phyloP scores from a whole-genome alignment of 495 filamentous ascomycete species.

The Letharia lupina region DNA sequence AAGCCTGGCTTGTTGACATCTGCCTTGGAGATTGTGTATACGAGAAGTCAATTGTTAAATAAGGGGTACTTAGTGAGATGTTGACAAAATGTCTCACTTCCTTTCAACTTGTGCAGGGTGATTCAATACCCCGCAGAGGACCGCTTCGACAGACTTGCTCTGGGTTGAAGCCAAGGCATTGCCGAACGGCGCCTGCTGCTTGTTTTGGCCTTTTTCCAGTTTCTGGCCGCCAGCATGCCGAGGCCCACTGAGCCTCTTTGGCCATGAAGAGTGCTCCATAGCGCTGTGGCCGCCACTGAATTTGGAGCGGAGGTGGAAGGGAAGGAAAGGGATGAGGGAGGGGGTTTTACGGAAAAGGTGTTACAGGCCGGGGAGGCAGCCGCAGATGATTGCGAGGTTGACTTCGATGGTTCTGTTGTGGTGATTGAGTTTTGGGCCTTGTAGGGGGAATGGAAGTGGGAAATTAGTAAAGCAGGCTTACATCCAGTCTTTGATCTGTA shows the following conservation, averaged over 20 bases:
- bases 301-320: not conserved
- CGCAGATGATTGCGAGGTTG: slow-evolving; percentile 19
- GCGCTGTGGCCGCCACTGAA: not conserved
- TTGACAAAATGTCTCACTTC: no score
- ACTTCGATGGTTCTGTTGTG: slow-evolving; percentile 14
- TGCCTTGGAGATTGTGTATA: no score
- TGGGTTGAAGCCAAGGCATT: no score
- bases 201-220: not conserved
- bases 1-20: no score
- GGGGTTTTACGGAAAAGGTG: slow-evolving; percentile 7
- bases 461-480: not conserved
- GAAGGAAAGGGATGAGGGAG: not conserved
- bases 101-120: no score
- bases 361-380: slow-evolving; percentile 12
- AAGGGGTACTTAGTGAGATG: no score
- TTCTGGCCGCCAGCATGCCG: not conserved
- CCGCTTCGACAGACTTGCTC: no score
- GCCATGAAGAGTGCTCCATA: not conserved
- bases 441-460: not conserved
- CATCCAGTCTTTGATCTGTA: slow-evolving; percentile 6
- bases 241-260: not conserved
- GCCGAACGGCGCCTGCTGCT: not conserved
- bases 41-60: no score
- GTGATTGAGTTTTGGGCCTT: no score
- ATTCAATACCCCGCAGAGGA: no score